phyloP scores from a whole-genome alignment of 192 early-diverging fungal genomes.

The Coemansia sp. region DNA sequence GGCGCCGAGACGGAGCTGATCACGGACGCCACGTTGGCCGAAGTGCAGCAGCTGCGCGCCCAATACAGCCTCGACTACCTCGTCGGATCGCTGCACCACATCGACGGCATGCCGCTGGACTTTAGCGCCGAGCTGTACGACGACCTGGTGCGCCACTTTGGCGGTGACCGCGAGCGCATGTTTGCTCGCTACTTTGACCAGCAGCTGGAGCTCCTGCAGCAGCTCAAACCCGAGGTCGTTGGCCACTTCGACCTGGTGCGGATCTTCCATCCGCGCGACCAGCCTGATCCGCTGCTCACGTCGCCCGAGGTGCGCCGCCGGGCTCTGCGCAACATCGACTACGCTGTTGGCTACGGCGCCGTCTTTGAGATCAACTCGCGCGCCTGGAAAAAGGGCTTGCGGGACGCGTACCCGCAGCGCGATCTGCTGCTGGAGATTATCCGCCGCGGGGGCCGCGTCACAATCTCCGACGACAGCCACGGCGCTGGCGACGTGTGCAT shows the following conservation, averaged over 20 bases:
- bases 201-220: slow-evolving; percentile 72
- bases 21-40: slow-evolving; percentile 46
- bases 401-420: slow-evolving; percentile 81
- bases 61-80: slow-evolving; percentile 70
- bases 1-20: slow-evolving; percentile 92
- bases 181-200: slow-evolving; percentile 85
- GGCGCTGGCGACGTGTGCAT: slow-evolving; percentile 83
- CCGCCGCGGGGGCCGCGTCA: slow-evolving; percentile 65
- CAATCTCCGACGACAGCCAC: slow-evolving; percentile 92
- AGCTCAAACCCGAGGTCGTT: slow-evolving; percentile 75
- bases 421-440: slow-evolving; percentile 75
- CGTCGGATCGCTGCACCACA: slow-evolving; percentile 93
- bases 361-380: slow-evolving; percentile 93
- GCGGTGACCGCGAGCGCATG: slow-evolving; percentile 47
- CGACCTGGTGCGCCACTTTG: slow-evolving; percentile 23
- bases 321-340: slow-evolving; percentile 76
- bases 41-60: slow-evolving; percentile 52
- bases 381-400: slow-evolving; percentile 86
- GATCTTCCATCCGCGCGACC: slow-evolving; percentile 65
- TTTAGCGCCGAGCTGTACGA: slow-evolving; percentile 64
- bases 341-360: slow-evolving; percentile 73
- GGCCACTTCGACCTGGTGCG: slow-evolving; percentile 95
- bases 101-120: slow-evolving; percentile 76
- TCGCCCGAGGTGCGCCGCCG: slow-evolving; percentile 45
- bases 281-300: slow-evolving; percentile 23